These are phyloP conservation scores for Microdochium bolleyi DNA, from an alignment of 2,329 filamentous ascomycete species.

Conservation along the genomic window DNA sequence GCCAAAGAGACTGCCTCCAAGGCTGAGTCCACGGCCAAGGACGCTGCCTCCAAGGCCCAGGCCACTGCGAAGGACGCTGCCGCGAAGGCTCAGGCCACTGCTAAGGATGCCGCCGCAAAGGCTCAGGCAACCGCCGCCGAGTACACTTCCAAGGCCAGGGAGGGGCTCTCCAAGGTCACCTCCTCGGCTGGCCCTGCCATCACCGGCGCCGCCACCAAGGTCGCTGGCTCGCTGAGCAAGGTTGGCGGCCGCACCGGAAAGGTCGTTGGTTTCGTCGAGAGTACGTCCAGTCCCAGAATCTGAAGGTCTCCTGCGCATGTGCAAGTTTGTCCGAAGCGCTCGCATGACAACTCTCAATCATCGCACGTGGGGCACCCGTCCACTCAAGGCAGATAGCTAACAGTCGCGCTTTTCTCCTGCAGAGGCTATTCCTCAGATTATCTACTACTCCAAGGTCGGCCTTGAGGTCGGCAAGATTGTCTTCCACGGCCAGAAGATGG, in stretches of 20 bases:
- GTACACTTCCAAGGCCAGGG: slow-evolving; percentile 58
- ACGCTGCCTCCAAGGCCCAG: slow-evolving; percentile 32
- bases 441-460: slow-evolving; percentile 89
- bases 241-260: slow-evolving; percentile 78
- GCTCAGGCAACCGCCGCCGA: slow-evolving; percentile 33
- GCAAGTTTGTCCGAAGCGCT: too few relatives aligned
- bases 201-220: slow-evolving; percentile 61
- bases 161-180: slow-evolving; percentile 76
- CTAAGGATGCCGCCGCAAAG: slow-evolving; percentile 33
- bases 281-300: slow-evolving; percentile 55
- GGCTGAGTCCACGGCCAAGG: slow-evolving; percentile 29
- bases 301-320: too few relatives aligned
- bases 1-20: slow-evolving; percentile 28
- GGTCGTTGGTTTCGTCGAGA: slow-evolving; percentile 73
- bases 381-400: not conserved
- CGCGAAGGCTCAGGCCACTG: slow-evolving; percentile 29
- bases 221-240: slow-evolving; percentile 60
- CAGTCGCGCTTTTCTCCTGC: slow-evolving; percentile 5
- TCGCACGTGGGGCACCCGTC: not conserved
- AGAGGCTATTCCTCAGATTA: slow-evolving; percentile 78
- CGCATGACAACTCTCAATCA: not conserved
- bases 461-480: slow-evolving; percentile 84
- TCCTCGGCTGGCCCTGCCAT: slow-evolving; percentile 74
- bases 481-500: slow-evolving; percentile 83
- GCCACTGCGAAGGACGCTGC: slow-evolving; percentile 32